Conservation (phyloP, 352 stramenopile genomes). For the Phytophthora palmivora region DNA sequence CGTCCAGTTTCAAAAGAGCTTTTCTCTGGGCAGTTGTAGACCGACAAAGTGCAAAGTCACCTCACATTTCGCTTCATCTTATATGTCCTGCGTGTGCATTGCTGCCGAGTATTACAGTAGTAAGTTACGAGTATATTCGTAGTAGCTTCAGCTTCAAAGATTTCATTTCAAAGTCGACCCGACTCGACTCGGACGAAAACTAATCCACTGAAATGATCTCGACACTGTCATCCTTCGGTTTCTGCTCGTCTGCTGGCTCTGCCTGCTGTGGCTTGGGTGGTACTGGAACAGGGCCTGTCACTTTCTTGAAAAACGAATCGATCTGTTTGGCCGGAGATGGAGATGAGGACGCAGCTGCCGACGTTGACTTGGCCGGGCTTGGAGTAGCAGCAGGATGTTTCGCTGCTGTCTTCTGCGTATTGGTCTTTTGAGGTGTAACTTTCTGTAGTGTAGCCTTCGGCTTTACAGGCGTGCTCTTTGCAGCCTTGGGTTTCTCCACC, state of each 20-base stretch:
- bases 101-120: not conserved
- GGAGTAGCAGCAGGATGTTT: slow-evolving; percentile 6
- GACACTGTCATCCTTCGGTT: slow-evolving; percentile 17
- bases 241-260: slow-evolving; percentile 9
- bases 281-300: slow-evolving; percentile 2
- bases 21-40: no score
- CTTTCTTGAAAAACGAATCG: slow-evolving; percentile 46
- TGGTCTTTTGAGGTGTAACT: slow-evolving; percentile 9
- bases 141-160: no score
- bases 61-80: no score
- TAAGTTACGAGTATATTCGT: slow-evolving; percentile 20
- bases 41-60: no score
- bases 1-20: no score
- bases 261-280: slow-evolving; percentile 7
- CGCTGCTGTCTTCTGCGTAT: slow-evolving; percentile 13
- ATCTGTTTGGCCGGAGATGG: slow-evolving; percentile 37
- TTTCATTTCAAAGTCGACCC: slow-evolving; percentile 5
- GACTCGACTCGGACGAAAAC: not conserved
- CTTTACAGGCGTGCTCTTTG: not conserved
- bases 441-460: slow-evolving; percentile 4
- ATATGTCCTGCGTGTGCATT: not conserved
- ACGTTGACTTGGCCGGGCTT: slow-evolving; percentile 3
- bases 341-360: slow-evolving; percentile 11
- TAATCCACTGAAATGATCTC: slow-evolving; percentile 41
- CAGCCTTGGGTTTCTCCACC: not conserved